Evolutionary conservation across 331 rosid species (phyloP).

Genomic region (Malus hybrid): DNA sequence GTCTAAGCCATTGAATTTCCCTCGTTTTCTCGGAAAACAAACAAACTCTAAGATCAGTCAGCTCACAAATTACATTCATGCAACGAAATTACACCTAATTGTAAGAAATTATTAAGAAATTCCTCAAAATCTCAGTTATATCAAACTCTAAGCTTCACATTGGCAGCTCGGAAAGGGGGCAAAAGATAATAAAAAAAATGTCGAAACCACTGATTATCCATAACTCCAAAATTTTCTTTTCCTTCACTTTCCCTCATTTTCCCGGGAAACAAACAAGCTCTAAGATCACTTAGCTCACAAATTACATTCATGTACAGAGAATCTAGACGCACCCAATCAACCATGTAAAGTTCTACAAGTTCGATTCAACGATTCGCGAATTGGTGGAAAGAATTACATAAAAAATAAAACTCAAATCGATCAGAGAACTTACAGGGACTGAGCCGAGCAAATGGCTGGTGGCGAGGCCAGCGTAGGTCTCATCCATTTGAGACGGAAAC

Average conservation of each 20-base stretch:
- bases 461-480: constrained; percentile 52
- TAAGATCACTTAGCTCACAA: constrained; percentile 9
- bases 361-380: not conserved
- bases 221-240: not conserved
- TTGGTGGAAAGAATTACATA: not conserved
- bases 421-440: constrained; percentile 54
- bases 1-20: not conserved
- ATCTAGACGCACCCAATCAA: not conserved
- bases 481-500: constrained; percentile 47
- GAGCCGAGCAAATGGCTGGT: constrained; percentile 95
- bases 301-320: not conserved
- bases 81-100: not conserved
- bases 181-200: not conserved
- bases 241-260: not conserved
- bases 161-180: not conserved
- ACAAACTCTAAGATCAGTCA: constrained; percentile 10
- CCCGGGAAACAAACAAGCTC: constrained; percentile 8
- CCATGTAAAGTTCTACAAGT: not conserved
- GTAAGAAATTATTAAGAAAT: not conserved
- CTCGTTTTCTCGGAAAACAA: constrained; percentile 11
- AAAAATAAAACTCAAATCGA: not conserved
- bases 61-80: not conserved
- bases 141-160: not conserved
- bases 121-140: not conserved
- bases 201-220: not conserved